These are phyloP conservation scores for Populus euphratica DNA, from an alignment of 345 rosid species.

Conservation along the genomic window DNA sequence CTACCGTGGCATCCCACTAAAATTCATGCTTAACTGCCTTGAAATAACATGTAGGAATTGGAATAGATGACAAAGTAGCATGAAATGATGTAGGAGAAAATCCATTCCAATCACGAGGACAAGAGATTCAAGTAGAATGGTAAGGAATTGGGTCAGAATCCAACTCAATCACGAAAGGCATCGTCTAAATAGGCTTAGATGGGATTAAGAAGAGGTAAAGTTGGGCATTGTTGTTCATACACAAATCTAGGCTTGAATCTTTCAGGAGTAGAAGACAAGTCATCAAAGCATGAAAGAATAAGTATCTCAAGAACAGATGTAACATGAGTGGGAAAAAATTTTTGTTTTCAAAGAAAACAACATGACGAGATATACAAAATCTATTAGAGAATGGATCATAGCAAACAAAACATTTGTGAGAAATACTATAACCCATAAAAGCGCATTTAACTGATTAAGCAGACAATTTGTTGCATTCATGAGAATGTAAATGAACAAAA, in stretches of 20 bases:
- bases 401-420: not conserved
- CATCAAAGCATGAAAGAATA: not conserved
- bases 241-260: not conserved
- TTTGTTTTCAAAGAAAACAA: not conserved
- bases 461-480: not conserved
- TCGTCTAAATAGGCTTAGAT: accelerated
- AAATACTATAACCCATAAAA: not conserved
- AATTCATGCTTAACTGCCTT: not conserved
- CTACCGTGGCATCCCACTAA: too few relatives aligned
- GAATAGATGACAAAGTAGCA: too few relatives aligned
- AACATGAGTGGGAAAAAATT: not conserved
- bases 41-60: not conserved
- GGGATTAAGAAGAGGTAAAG: not conserved
- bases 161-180: not conserved
- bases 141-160: not conserved
- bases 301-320: too few relatives aligned
- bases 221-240: not conserved
- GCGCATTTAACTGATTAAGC: not conserved
- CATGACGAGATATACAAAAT: not conserved
- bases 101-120: not conserved
- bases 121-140: not conserved
- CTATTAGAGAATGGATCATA: not conserved
- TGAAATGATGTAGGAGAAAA: not conserved
- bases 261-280: not conserved
- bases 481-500: not conserved